A percentile compares a stretch with the other conserved stretches of the same genome.
Conservation (phyloP, 176 grass and related monocot genomes). For the Musa acuminata region DNA sequence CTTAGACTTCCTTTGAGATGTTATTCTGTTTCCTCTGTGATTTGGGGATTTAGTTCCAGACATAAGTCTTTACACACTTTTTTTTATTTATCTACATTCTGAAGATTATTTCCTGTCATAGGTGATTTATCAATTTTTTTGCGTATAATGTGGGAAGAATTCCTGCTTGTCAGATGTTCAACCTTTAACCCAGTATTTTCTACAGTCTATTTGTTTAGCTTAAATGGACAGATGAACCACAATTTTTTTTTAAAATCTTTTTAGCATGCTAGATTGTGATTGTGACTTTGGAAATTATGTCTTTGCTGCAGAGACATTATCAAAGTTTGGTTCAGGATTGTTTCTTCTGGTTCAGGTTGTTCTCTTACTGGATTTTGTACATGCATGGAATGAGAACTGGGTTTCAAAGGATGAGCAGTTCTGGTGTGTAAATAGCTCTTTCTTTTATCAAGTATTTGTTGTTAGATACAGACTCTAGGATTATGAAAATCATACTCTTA, state of each 20-base stretch:
- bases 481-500: background rate
- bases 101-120: too few species aligned
- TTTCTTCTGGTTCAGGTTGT: constrained; percentile 98
- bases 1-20: background rate
- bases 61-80: too few species aligned
- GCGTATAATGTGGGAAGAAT: too few species aligned
- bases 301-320: constrained; percentile 68
- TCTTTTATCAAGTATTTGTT: background rate
- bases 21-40: too few species aligned
- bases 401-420: constrained; percentile 91
- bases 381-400: constrained; percentile 98
- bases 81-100: too few species aligned
- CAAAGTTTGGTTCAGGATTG: constrained; percentile 93
- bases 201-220: too few species aligned
- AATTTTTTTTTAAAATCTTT: background rate
- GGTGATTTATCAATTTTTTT: too few species aligned
- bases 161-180: too few species aligned
- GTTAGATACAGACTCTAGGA: background rate
- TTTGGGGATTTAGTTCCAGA: too few species aligned
- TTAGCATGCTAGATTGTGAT: background rate
- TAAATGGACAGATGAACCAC: background rate
- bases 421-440: constrained; percentile 38
- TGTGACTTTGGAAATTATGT: constrained; percentile 1
- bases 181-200: too few species aligned
- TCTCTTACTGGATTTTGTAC: constrained; percentile 92